These are phyloP conservation scores for Arthrocladium fulminans DNA, from an alignment of 2,329 filamentous ascomycete genomes.

Conservation along the genomic window DNA sequence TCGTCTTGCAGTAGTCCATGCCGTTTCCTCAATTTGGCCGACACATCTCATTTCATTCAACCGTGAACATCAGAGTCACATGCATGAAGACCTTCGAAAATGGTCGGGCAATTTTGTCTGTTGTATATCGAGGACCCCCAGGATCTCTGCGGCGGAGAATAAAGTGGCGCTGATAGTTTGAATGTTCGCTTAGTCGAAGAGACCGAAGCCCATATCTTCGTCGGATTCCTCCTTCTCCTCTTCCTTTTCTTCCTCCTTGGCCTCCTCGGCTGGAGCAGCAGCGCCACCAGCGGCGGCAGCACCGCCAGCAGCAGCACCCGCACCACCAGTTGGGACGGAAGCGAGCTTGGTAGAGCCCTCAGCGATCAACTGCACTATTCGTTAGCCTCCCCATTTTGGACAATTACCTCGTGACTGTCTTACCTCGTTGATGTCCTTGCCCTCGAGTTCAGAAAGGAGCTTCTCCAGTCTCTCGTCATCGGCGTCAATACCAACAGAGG, in stretches of 20 bases:
- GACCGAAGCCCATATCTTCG: constrained; percentile 67
- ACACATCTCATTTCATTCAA: background rate
- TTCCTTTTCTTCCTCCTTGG: constrained; percentile 88
- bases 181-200: constrained; percentile 50
- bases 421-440: constrained; percentile 75
- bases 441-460: constrained; percentile 68
- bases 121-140: background rate
- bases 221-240: constrained; percentile 71
- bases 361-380: constrained; percentile 67
- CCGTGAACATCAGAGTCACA: background rate
- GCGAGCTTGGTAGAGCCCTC: constrained; percentile 89
- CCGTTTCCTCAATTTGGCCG: too few species aligned
- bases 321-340: constrained; percentile 89
- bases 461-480: constrained; percentile 80
- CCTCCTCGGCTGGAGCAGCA: constrained; percentile 80
- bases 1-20: too few species aligned
- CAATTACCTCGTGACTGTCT: constrained; percentile 12
- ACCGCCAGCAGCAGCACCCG: constrained; percentile 52
- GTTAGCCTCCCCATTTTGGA: constrained; percentile 23
- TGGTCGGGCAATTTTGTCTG: background rate
- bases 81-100: background rate
- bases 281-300: constrained; percentile 60
- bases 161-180: background rate
- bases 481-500: constrained; percentile 90
- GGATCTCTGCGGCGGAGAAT: background rate